phyloP scores from a whole-genome alignment of 2,329 filamentous ascomycete species.

The Waltergamsia citrina region DNA sequence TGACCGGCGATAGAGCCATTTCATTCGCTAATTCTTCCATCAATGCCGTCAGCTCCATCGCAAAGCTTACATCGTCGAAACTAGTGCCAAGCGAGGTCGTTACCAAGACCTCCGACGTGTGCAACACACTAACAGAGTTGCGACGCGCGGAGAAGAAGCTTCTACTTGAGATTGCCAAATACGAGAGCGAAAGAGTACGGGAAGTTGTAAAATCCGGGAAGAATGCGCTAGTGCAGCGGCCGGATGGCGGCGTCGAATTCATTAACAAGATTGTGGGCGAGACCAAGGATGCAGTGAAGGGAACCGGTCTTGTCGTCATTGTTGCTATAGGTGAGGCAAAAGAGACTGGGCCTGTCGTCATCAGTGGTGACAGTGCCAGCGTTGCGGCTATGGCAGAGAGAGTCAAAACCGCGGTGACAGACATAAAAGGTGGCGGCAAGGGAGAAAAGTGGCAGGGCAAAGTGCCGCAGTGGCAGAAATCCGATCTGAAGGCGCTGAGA shows the following conservation, averaged over 20 bases:
- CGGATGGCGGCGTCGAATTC: slow-evolving; percentile 16
- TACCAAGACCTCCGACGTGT: slow-evolving; percentile 6
- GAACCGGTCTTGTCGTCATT: slow-evolving; percentile 9
- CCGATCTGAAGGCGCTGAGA: slow-evolving; percentile 11
- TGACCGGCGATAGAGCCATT: slow-evolving; percentile 16
- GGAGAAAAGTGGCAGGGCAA: slow-evolving; percentile 22
- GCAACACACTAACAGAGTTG: slow-evolving; percentile 9
- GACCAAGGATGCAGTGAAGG: slow-evolving; percentile 11
- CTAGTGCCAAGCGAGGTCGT: slow-evolving; percentile 12
- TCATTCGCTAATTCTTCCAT: slow-evolving; percentile 11
- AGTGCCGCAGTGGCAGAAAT: slow-evolving; percentile 15
- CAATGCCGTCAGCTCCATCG: slow-evolving; percentile 11
- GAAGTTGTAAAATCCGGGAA: slow-evolving; percentile 7
- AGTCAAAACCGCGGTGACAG: slow-evolving; percentile 9
- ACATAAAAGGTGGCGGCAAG: slow-evolving; percentile 17
- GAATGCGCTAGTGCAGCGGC: slow-evolving; percentile 13
- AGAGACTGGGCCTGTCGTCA: slow-evolving; percentile 12
- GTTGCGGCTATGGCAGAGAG: slow-evolving; percentile 10
- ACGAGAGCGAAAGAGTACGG: slow-evolving; percentile 14
- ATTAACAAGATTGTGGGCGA: slow-evolving; percentile 16
- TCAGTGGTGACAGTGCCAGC: slow-evolving; percentile 12
- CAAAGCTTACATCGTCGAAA: slow-evolving; percentile 14
- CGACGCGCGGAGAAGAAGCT: slow-evolving; percentile 16
- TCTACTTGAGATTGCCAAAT: slow-evolving; percentile 15
- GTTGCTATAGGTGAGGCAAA: slow-evolving; percentile 16